phyloP scores from a whole-genome alignment of 768 basidiomycete species.

The Candolleomyces aberdarensis region DNA sequence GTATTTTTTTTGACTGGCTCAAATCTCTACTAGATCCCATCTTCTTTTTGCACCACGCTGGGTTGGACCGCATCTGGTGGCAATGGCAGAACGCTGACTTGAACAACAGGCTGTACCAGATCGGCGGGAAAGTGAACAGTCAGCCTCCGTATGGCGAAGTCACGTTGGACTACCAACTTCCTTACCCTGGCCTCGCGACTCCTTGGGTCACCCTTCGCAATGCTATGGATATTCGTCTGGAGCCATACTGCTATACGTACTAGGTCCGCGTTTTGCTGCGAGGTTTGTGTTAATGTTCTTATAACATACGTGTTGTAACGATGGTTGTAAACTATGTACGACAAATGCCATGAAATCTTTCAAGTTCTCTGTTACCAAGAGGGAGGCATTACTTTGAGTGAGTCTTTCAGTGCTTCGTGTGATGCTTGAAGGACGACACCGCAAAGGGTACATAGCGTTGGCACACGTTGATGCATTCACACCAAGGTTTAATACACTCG shows the following conservation, averaged over 20 bases:
- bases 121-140: not conserved
- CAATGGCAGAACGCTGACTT: constrained; percentile 3
- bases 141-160: not conserved
- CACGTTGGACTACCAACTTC: constrained; percentile 3
- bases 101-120: not conserved
- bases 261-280: too few relatives aligned
- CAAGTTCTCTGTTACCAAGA: too few relatives aligned
- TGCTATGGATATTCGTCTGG: constrained; percentile 1
- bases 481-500: too few relatives aligned
- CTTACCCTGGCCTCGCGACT: not conserved
- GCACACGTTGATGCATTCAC: too few relatives aligned
- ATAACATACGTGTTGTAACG: too few relatives aligned
- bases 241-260: constrained; percentile 5
- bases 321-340: too few relatives aligned
- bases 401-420: too few relatives aligned
- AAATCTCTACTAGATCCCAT: constrained; percentile 1
- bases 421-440: too few relatives aligned
- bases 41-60: constrained; percentile 5
- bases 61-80: constrained; percentile 8
- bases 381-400: too few relatives aligned
- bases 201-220: not conserved
- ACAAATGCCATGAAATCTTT: too few relatives aligned
- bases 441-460: too few relatives aligned
- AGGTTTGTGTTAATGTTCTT: too few relatives aligned
- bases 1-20: not conserved